Conservation (phyloP, 2,329 filamentous ascomycete species). For the Metarhizium sp. region DNA sequence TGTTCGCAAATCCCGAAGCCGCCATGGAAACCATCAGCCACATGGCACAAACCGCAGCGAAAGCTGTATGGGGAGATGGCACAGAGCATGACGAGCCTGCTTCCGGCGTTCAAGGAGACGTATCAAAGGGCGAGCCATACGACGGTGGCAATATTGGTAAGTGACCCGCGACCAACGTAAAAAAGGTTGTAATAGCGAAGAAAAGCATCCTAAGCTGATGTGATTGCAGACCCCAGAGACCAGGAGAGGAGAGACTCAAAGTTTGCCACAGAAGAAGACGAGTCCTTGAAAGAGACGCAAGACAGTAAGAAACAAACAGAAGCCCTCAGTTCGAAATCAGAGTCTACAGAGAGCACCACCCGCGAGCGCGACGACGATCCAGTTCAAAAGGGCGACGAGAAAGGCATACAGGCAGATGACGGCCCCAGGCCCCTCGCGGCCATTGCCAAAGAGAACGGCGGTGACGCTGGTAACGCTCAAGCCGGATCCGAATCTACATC, state of each 20-base stretch:
- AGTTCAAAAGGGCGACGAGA: constrained; percentile 20
- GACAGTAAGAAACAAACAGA: neutral
- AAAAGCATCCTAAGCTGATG: neutral
- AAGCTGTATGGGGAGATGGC: constrained; percentile 35
- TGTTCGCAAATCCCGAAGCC: neutral
- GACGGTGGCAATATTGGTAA: constrained; percentile 67
- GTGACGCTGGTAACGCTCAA: constrained; percentile 17
- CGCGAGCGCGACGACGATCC: constrained; percentile 29
- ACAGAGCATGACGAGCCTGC: constrained; percentile 51
- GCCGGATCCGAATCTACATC: neutral
- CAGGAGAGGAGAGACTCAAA: neutral
- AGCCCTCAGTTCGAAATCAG: neutral
- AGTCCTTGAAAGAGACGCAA: neutral
- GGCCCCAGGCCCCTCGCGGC: constrained; percentile 22
- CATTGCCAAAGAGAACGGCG: constrained; percentile 24
- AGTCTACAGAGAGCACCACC: constrained; percentile 18
- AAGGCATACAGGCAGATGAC: constrained; percentile 16
- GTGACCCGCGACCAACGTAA: constrained; percentile 1
- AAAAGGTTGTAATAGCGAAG: too few relatives aligned
- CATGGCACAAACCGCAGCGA: constrained; percentile 32
- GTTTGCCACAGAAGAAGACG: neutral
- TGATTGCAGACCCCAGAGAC: neutral
- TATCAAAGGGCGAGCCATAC: constrained; percentile 61
- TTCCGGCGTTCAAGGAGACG: constrained; percentile 60
- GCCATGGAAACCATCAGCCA: constrained; percentile 57